Base-by-base conservation (phyloP, 345 rosid genomes). In the Salix koriyanagi region DNA sequence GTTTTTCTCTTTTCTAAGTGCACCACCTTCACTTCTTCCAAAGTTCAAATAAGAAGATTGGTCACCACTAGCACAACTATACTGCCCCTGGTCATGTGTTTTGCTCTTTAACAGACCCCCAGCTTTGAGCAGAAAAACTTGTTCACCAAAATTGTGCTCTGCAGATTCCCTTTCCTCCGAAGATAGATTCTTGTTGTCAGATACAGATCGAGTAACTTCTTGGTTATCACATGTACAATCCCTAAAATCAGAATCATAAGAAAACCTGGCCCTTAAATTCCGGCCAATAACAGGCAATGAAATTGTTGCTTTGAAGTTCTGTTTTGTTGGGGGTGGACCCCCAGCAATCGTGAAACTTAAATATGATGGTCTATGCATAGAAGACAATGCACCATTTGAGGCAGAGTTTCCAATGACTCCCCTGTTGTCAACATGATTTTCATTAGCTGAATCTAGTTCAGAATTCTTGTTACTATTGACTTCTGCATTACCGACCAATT, bases 231-330 rank as follows among this genome's bases (percentile, higher is more conserved):
- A 67, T 26, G 75, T 69, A 67, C 66, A 71, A 77, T 88, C 92
- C 84, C 85, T 87, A 76, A 88, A 85, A 81, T 84, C 81, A 19
- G 84, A 80, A 78, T 89, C 90, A 79, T 81, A 79, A 70, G 89
- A 92, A 79, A 96, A 77, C 79, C 89, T 86, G 71, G 93, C 90
- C 90, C 94, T 86, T 77, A 96, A 84, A 83, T 83, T 85, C 82
- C 83, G 87, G 71, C 98, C 95, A 77, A 96, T 83, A 75, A 94
- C 80, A 56, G 97, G 97, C 68, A 94, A 74, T 6, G 94, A 89
- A 73, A 96, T 89, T 65, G 86, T 90, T 62, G 99, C 97, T 86
- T 90, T 96, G 79, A 92, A 92, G 85, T 90, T 94, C 80, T 92
- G 97, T 76, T 79, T 85, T 70, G 96, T 87, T 37, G 98, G 93